These are phyloP conservation scores for Ustilaginoidea virens DNA, from an alignment of 2,329 filamentous ascomycete species.

Conservation along the genomic window DNA sequence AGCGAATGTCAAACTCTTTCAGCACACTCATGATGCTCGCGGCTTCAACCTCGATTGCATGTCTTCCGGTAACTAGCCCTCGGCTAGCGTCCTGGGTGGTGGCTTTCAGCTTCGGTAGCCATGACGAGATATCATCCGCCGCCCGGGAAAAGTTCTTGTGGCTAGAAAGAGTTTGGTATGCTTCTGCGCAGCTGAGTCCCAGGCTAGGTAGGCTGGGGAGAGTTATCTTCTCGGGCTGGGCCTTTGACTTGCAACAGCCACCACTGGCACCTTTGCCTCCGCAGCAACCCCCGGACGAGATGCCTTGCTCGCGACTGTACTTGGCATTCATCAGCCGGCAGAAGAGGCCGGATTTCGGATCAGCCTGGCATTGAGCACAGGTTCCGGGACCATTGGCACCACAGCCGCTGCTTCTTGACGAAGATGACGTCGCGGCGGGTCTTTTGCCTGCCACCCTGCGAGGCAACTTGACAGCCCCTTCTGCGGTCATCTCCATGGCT, in stretches of 20 bases:
- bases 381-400: constrained; percentile 60
- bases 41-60: constrained; percentile 64
- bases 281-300: constrained; percentile 37
- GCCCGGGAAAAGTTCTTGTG: constrained; percentile 63
- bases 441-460: constrained; percentile 15
- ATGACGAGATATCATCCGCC: constrained; percentile 57
- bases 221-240: constrained; percentile 18
- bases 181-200: constrained; percentile 58
- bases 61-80: constrained; percentile 23
- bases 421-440: constrained; percentile 11
- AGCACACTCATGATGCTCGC: constrained; percentile 78
- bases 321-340: constrained; percentile 66
- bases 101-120: constrained; percentile 59
- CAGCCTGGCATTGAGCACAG: constrained; percentile 61
- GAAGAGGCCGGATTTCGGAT: constrained; percentile 69
- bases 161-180: constrained; percentile 63
- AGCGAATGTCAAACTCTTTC: constrained; percentile 65
- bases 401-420: constrained; percentile 22
- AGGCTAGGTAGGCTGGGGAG: constrained; percentile 27
- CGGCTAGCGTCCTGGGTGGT: constrained; percentile 22
- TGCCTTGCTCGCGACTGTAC: constrained; percentile 27
- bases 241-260: constrained; percentile 45
- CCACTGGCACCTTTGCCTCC: constrained; percentile 42
- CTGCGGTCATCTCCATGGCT: constrained; percentile 43
- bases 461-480: constrained; percentile 45